phyloP scores from a whole-genome alignment of 495 filamentous ascomycete genomes.

The Neurospora sp. region DNA sequence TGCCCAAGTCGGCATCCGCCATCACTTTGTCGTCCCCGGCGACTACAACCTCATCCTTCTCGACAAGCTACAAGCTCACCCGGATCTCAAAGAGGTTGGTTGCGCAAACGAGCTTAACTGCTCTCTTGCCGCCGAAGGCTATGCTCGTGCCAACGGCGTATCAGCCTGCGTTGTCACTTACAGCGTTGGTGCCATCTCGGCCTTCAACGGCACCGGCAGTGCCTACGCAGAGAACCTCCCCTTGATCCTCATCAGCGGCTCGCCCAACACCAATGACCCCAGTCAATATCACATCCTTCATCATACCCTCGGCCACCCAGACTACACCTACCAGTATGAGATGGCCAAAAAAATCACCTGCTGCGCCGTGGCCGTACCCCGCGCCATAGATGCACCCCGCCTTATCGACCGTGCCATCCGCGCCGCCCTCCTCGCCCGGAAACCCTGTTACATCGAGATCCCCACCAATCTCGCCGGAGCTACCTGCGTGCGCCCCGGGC shows the following conservation, averaged over 20 bases:
- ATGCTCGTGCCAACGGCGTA: conserved; percentile 60
- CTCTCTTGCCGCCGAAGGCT: conserved; percentile 66
- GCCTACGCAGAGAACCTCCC: conserved; percentile 64
- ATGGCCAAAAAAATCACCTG: conserved; percentile 59
- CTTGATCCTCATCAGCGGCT: conserved; percentile 67
- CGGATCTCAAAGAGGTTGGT: conserved; percentile 52
- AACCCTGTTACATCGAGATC: conserved; percentile 73
- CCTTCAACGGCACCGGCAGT: conserved; percentile 58
- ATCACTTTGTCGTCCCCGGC: conserved; percentile 56
- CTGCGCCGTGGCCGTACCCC: conserved; percentile 55
- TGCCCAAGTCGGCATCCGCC: conserved; percentile 51
- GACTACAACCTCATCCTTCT: conserved; percentile 61
- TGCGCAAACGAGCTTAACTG: conserved; percentile 72
- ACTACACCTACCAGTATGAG: conserved; percentile 54
- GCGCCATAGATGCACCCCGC: conserved; percentile 52
- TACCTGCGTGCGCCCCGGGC: conserved; percentile 11
- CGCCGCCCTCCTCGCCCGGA: conserved; percentile 58
- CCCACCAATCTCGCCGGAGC: conserved; percentile 67
- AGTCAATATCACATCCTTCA: conserved; percentile 58
- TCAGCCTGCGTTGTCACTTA: conserved; percentile 64
- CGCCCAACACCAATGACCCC: conserved; percentile 45
- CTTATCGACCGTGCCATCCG: conserved; percentile 70
- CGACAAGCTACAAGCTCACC: conserved; percentile 50
- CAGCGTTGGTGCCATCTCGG: conserved; percentile 65
- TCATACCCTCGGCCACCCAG: conserved; percentile 78